Evolutionary conservation across 179 eudicot genomes (phyloP).

Genomic region (Spergularia azorica): DNA sequence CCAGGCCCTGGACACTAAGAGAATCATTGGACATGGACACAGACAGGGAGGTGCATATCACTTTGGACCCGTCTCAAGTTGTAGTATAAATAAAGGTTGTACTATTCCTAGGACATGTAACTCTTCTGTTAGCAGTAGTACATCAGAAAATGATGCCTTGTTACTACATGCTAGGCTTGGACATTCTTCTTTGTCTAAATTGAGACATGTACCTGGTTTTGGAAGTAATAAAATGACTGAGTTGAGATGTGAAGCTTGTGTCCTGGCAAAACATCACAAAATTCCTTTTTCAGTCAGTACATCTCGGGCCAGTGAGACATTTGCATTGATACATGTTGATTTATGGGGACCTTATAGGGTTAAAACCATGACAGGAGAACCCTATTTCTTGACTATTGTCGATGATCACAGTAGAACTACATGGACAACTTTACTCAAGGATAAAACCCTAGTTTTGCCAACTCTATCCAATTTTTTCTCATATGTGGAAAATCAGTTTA

Average conservation of each 20-base stretch:
- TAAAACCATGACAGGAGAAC: background rate
- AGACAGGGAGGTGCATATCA: background rate
- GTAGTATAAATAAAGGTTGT: no score
- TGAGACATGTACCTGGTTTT: background rate
- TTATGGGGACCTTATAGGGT: slow-evolving; percentile 3
- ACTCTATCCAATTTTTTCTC: background rate
- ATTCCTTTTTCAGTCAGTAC: background rate
- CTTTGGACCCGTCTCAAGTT: no score
- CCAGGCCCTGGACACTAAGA: no score
- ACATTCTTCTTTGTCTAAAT: background rate
- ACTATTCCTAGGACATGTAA: no score
- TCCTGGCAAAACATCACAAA: background rate
- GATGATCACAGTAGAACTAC: background rate
- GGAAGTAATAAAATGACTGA: background rate
- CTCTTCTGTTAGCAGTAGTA: no score
- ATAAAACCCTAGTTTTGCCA: background rate
- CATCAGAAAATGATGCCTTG: no score
- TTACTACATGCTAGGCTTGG: slow-evolving; percentile 2
- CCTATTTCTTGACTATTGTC: background rate
- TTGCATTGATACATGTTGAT: slow-evolving; percentile 9
- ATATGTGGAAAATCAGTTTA: background rate
- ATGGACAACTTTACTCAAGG: background rate
- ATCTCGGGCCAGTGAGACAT: background rate
- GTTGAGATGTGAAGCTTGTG: background rate
- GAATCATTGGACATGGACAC: background rate